Conservation (phyloP, 768 basidiomycete genomes). For the Rhizopogon sp. region DNA sequence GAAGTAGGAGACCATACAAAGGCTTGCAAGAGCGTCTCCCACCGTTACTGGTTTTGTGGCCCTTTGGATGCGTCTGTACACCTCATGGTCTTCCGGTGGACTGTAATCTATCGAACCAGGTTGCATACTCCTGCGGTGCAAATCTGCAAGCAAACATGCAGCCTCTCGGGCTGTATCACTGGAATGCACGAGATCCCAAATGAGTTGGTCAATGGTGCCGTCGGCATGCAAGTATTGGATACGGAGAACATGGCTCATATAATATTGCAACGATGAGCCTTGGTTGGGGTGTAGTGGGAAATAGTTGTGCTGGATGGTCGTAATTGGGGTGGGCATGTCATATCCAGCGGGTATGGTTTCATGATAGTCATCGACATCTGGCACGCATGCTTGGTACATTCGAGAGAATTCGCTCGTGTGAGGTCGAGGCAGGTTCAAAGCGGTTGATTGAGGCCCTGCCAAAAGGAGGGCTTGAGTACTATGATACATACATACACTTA, state of each 20-base stretch:
- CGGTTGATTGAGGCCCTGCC: slow-evolving; percentile 36
- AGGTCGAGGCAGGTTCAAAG: slow-evolving; percentile 19
- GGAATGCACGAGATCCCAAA: slow-evolving; percentile 45
- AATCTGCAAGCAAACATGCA: slow-evolving; percentile 56
- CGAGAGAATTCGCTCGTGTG: slow-evolving; percentile 24
- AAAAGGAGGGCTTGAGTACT: slow-evolving; percentile 60
- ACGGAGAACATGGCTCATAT: slow-evolving; percentile 57
- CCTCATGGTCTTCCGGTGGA: slow-evolving; percentile 21
- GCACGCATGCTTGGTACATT: slow-evolving; percentile 8
- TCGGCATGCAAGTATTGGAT: slow-evolving; percentile 71
- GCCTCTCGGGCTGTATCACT: slow-evolving; percentile 49
- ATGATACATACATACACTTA: slow-evolving; percentile 62
- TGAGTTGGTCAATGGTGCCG: slow-evolving; percentile 36
- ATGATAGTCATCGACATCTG: slow-evolving; percentile 12
- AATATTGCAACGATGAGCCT: slow-evolving; percentile 31
- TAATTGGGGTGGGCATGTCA: slow-evolving; percentile 4
- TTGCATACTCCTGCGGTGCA: slow-evolving; percentile 38
- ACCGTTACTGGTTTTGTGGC: slow-evolving; percentile 28
- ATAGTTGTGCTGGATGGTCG: slow-evolving; percentile 12
- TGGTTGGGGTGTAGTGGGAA: slow-evolving; percentile 11
- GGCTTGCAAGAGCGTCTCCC: slow-evolving; percentile 74
- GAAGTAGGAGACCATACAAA: slow-evolving; percentile 71
- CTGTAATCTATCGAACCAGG: slow-evolving; percentile 13
- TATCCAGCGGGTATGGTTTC: slow-evolving; percentile 19
- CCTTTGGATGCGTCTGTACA: slow-evolving; percentile 22